Evolutionary conservation across 1,139 yeast species (phyloP).

Genomic region (Suhomyces maxii): DNA sequence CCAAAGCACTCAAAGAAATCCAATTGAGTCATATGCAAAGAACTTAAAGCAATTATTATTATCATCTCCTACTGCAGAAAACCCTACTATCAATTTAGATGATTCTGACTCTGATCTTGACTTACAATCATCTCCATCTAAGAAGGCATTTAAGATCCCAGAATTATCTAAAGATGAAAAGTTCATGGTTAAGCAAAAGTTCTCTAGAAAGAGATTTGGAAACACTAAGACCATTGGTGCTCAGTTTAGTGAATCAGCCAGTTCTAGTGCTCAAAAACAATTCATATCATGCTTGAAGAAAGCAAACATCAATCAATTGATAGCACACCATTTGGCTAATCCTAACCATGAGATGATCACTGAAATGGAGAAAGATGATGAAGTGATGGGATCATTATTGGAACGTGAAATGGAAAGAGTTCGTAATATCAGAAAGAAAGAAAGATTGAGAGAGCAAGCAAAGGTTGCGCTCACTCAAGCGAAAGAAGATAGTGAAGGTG

Average conservation of each 20-base stretch:
- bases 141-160: constrained; percentile 30
- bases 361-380: constrained; percentile 44
- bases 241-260: constrained; percentile 3
- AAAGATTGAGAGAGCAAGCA: constrained; percentile 43
- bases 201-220: constrained; percentile 23
- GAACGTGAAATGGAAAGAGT: constrained; percentile 63
- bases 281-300: constrained; percentile 25
- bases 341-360: constrained; percentile 34
- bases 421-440: constrained; percentile 51
- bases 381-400: constrained; percentile 48
- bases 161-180: constrained; percentile 38
- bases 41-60: constrained; percentile 28
- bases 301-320: constrained; percentile 40
- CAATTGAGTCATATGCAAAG: constrained; percentile 40
- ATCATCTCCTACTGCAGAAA: constrained; percentile 21
- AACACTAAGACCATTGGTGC: constrained; percentile 1
- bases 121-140: constrained; percentile 12
- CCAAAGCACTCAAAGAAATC: constrained; percentile 20
- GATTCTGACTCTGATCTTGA: constrained; percentile 22
- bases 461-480: constrained; percentile 28
- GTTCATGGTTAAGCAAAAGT: constrained; percentile 37
- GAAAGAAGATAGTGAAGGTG: constrained; percentile 15
- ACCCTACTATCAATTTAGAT: constrained; percentile 24
- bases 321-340: constrained; percentile 22
- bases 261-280: constrained; percentile 3